phyloP scores from a whole-genome alignment of 345 rosid species.

The Camelina neglecta region DNA sequence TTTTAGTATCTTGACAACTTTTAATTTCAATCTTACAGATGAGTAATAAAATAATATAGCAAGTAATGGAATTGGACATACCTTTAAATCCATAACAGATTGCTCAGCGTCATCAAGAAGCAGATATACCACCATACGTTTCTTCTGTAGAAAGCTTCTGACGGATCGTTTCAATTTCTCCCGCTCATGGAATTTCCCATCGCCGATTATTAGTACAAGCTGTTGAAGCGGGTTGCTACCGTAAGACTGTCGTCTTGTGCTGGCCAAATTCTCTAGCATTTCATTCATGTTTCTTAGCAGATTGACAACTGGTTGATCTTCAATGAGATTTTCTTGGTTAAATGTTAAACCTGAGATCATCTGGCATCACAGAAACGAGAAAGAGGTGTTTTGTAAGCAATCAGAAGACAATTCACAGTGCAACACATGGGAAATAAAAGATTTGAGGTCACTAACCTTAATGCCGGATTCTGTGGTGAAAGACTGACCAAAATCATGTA shows the following conservation, averaged over 20 bases:
- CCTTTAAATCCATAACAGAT: constrained; percentile 75
- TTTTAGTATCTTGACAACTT: constrained; percentile 3
- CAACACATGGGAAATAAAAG: background rate
- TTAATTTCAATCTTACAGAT: constrained; percentile 4
- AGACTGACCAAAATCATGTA: constrained; percentile 89
- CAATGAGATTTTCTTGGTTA: constrained; percentile 82
- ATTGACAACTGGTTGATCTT: constrained; percentile 81
- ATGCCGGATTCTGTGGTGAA: constrained; percentile 84
- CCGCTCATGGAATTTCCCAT: constrained; percentile 92
- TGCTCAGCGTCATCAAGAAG: constrained; percentile 73
- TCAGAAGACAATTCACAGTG: constrained; percentile 7
- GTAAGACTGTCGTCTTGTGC: constrained; percentile 74
- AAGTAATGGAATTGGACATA: constrained; percentile 32
- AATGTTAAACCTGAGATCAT: constrained; percentile 87
- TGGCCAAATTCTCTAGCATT: constrained; percentile 71
- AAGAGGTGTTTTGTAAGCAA: background rate
- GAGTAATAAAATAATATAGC: background rate
- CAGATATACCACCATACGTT: constrained; percentile 92
- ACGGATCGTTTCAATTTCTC: constrained; percentile 73
- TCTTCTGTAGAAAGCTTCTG: constrained; percentile 69
- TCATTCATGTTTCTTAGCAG: constrained; percentile 68
- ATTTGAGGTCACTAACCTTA: constrained; percentile 56
- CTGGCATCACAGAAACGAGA: constrained; percentile 52
- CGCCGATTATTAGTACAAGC: constrained; percentile 89
- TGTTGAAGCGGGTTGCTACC: constrained; percentile 97